Base-by-base conservation (phyloP, 1,139 yeast genomes). In the Zygoascus sp. region DNA sequence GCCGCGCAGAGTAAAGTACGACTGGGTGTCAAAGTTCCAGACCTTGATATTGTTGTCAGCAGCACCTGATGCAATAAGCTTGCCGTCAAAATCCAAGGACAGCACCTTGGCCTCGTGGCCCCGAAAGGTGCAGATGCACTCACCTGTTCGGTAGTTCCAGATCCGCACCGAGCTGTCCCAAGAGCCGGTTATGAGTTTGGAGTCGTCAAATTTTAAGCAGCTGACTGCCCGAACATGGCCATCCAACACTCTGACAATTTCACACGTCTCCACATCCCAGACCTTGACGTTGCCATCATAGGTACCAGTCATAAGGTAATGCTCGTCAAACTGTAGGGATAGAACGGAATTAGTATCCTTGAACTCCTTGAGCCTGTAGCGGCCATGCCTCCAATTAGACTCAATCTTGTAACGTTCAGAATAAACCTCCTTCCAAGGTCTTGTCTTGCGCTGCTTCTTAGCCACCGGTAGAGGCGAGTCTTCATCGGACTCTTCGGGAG, bases 391-490 rank as follows among this genome's bases (percentile, higher is more conserved):
- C 98, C 98, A 92, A 67, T 92, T 90, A 57, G 86, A 79, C 65
- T 92, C 98, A 52, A 92, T 87, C 63, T 81, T 83, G 67, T 77
- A 90, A 37, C 98, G 74, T 65, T 92, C 98, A 32, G 89, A 77
- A 65, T 92, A 92, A 20, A 92, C 96, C 4, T 87, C 85, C 62
- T 92, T 92, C 98, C 98, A 92, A 1, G 98, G 97, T 52, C 96
- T 71, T 25, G 81, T 79, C 53, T 68, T 68, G 45, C 53, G 25
- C 36, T 13, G 19, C 25, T 39, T 44, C 19, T 22, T 32, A 8
- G 21, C 27, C 6, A 13, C 35, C 17, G 17, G 35, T 11, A 19
- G 19, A 13, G 28, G 28, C 9, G 44, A 30, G 19, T 23, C 17
- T 10, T 16, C 32, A 9, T 11, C n/a, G n/a, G n/a, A n/a, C n/a